Percentiles rank a stretch among this genome's conserved stretches.
Conservation (phyloP, 2,329 filamentous ascomycete genomes). For the Claviceps sp. region DNA sequence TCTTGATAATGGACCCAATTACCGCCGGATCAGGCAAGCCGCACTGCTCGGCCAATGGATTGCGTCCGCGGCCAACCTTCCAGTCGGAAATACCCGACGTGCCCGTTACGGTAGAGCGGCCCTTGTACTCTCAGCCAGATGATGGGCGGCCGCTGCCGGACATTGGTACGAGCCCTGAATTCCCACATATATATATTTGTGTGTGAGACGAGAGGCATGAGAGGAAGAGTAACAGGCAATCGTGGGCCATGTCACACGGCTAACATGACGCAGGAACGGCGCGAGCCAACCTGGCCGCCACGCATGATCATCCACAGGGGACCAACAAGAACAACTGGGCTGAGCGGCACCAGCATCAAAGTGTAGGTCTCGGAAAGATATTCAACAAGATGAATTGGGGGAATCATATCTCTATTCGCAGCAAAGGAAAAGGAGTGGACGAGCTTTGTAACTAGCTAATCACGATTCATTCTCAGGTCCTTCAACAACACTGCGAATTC, state of each 20-base stretch:
- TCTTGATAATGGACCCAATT: neutral
- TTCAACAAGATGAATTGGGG: neutral
- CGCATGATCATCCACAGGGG: slow-evolving; percentile 20
- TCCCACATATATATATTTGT: too few species aligned
- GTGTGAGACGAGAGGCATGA: too few species aligned
- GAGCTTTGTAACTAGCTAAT: neutral
- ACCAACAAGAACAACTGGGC: slow-evolving; percentile 21
- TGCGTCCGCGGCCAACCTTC: neutral
- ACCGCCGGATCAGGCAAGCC: neutral
- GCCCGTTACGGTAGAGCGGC: slow-evolving; percentile 15
- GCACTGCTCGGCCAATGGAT: neutral
- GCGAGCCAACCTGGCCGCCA: slow-evolving; percentile 22
- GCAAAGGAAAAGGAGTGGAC: neutral
- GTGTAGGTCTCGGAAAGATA: slow-evolving; percentile 8
- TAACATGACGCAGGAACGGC: slow-evolving; percentile 14
- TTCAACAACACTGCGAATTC: slow-evolving; percentile 27
- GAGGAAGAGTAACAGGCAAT: too few species aligned
- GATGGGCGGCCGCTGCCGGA: slow-evolving; percentile 15
- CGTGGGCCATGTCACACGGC: too few species aligned
- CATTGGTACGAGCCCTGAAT: slow-evolving; percentile 9
- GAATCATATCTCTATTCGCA: neutral
- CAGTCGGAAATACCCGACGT: neutral
- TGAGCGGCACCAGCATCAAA: slow-evolving; percentile 17
- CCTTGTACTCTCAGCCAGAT: slow-evolving; percentile 17
- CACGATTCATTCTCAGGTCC: slow-evolving; percentile 6